Evolutionary conservation across 2,329 filamentous ascomycete genomes (phyloP).

Genomic region (Xylariaceae sp.): DNA sequence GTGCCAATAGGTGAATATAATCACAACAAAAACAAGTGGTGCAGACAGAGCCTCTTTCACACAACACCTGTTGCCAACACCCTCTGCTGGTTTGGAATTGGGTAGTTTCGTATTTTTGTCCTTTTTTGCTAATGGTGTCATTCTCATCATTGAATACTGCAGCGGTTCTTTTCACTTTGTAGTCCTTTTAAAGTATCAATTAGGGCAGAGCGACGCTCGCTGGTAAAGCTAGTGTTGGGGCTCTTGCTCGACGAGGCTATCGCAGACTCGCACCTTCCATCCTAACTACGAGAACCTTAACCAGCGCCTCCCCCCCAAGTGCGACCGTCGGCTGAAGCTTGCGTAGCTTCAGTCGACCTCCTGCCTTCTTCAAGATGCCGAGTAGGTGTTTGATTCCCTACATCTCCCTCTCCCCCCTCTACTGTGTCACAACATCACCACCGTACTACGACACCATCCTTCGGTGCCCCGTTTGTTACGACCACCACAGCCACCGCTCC

Average conservation of each 20-base stretch:
- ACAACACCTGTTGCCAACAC: no score
- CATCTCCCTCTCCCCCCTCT: background rate
- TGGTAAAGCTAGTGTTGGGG: slow-evolving; percentile 6
- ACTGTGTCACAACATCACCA: background rate
- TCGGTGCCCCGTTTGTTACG: background rate
- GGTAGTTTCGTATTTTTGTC: no score
- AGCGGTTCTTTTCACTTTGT: no score
- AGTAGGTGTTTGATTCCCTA: slow-evolving; percentile 23
- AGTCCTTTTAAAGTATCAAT: no score
- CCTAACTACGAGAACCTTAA: background rate
- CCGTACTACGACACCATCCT: background rate
- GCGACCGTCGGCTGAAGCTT: slow-evolving; percentile 11
- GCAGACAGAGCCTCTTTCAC: no score
- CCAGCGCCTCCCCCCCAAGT: background rate
- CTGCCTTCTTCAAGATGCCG: slow-evolving; percentile 21
- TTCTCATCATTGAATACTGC: no score
- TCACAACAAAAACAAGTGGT: no score
- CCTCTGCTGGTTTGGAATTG: no score
- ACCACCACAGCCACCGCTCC: background rate
- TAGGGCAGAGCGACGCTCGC: background rate
- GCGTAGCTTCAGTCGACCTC: slow-evolving; percentile 7
- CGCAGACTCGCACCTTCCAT: slow-evolving; percentile 3
- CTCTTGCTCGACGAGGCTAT: slow-evolving; percentile 12
- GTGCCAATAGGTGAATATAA: no score
- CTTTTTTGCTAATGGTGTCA: no score